phyloP scores from a whole-genome alignment of 352 stramenopile species.

The Phytophthora pluvialis region DNA sequence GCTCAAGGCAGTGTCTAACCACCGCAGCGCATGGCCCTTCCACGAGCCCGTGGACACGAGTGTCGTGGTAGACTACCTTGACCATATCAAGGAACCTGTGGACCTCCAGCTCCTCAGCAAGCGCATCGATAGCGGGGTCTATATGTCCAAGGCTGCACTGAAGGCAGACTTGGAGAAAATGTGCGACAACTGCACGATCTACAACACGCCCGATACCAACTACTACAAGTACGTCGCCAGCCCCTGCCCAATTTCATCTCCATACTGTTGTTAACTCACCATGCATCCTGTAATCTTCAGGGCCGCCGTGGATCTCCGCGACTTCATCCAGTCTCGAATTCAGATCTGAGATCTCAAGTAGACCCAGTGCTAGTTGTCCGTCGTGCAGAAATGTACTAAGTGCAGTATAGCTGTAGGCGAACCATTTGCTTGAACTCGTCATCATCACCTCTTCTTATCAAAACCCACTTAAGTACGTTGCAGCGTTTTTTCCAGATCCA shows the following conservation, averaged over 20 bases:
- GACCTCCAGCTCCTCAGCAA: conserved; percentile 86
- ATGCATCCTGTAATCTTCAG: conserved; percentile 33
- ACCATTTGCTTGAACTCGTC: too few relatives aligned
- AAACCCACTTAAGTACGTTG: too few relatives aligned
- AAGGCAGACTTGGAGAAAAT: conserved; percentile 96
- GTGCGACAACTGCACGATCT: conserved; percentile 97
- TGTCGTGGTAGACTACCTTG: conserved; percentile 97
- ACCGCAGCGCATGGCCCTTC: conserved; percentile 98
- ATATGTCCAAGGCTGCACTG: conserved; percentile 92
- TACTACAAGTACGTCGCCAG: conserved; percentile 93
- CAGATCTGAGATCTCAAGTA: conserved; percentile 54
- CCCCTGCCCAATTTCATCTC: neutral
- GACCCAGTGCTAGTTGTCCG: neutral
- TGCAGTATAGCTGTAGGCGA: too few relatives aligned
- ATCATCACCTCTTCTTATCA: too few relatives aligned
- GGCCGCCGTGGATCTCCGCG: conserved; percentile 75
- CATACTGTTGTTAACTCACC: neutral
- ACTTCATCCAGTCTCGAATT: conserved; percentile 79
- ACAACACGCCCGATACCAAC: conserved; percentile 96
- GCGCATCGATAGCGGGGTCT: conserved; percentile 84
- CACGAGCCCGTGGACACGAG: conserved; percentile 96
- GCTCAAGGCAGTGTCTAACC: conserved; percentile 92
- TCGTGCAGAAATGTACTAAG: neutral
- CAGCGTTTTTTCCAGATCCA: too few relatives aligned
- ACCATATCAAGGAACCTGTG: conserved; percentile 97